Evolutionary conservation across 2,329 filamentous ascomycete genomes (phyloP), one percentile per base, ranked within the genome.

Genomic region (Fusarium keratoplasticum): DNA sequence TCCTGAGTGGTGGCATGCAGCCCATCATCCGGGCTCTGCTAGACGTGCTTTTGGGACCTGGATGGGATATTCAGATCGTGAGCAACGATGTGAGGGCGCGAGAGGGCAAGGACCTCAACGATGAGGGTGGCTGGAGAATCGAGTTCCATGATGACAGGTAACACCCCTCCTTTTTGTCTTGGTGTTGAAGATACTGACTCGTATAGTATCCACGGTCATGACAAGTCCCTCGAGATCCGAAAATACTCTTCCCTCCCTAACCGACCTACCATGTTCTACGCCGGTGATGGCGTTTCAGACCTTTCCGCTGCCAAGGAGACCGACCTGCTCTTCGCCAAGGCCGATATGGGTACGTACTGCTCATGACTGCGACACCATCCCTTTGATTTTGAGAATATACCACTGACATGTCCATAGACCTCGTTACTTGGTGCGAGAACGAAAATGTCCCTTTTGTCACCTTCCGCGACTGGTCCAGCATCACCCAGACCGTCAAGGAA

Each of bases 251-350:
- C 90, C 29, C 87, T 97, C 50, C 91, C 94, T 0, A 84, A 93
- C 79, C 89, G 95, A 47, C 96, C 96, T 3, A 92, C 91, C 42
- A 90, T 98, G 85, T 95, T 98, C 82, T 99, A 99, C 80, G 96
- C 96, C 35, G 96, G 96, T 67, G 96, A 98, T 78, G 96, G 96
- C 58, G 95, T 98, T 6, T 97, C 94, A 4, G 96, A 98, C 81
- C 87, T 98, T 61, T 97, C 94, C 29, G 96, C 96, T 10, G 96
- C 96, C 4, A 91, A 93, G 77, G 95, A 98, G 87, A 98, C 95
- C 3, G 95, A 98, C 82, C 85, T 98, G 63, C 87, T 98, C 38
- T 98, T 98, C 80, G 96, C 96, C 62, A 98, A 98, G 88, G 92
- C 93, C 74, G 96, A 95, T 25, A 92, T 94, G 82, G 94, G 93